Conservation (phyloP, 257 asterid species). For the Datura wrightii region DNA sequence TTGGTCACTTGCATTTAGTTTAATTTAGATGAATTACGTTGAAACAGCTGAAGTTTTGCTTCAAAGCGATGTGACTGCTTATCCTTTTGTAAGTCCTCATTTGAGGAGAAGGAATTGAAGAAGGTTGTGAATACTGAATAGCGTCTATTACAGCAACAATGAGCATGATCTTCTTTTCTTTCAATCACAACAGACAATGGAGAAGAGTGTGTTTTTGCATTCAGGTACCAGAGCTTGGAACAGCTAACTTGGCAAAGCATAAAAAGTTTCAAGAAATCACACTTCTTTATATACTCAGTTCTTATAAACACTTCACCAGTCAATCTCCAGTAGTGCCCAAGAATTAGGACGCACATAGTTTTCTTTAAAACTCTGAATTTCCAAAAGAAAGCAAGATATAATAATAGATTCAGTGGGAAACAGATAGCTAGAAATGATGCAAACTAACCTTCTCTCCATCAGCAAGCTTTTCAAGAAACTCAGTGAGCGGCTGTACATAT, state of each 20-base stretch:
- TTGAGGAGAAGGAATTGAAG: not conserved
- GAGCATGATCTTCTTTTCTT: conserved; percentile 10
- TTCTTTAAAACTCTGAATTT: conserved; percentile 1
- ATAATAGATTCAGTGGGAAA: not conserved
- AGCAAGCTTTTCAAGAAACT: conserved; percentile 67
- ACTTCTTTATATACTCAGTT: not conserved
- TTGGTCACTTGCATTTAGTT: conserved; percentile 15
- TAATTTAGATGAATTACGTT: not conserved
- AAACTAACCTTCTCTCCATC: conserved; percentile 81
- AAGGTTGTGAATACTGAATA: not conserved
- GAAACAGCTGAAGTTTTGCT: conserved; percentile 22
- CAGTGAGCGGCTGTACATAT: conserved; percentile 85
- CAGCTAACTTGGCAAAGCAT: conserved; percentile 19
- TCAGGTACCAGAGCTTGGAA: not conserved
- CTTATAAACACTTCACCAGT: not conserved
- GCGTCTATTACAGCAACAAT: not conserved
- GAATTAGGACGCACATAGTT: not conserved
- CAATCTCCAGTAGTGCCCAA: not conserved
- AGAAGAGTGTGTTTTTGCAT: not conserved
- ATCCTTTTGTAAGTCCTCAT: not conserved
- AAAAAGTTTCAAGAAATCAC: not conserved
- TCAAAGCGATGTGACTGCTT: not conserved
- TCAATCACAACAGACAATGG: conserved; percentile 13
- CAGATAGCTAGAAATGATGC: conserved; percentile 25
- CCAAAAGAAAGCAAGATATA: not conserved